phyloP scores from a whole-genome alignment of 2,329 filamentous ascomycete species.

The Penicillium sp. region DNA sequence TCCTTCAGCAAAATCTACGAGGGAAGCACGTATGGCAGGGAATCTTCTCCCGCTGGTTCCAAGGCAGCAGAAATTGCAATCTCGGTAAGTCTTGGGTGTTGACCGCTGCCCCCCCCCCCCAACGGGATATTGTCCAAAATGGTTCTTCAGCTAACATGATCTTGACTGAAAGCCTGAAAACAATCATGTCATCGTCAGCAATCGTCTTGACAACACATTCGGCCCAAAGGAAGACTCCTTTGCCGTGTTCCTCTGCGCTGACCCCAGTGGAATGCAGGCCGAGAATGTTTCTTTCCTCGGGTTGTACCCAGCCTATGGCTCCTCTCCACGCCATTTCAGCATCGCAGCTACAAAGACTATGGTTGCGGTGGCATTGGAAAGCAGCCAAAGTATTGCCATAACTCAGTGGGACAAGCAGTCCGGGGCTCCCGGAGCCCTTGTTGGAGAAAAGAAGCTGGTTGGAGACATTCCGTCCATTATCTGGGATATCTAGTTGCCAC shows the following conservation, averaged over 20 bases:
- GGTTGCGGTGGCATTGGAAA: slow-evolving; percentile 66
- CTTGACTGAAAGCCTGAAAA: slow-evolving; percentile 23
- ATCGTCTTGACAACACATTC: slow-evolving; percentile 21
- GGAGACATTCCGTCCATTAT: slow-evolving; percentile 16
- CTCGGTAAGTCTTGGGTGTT: slow-evolving; percentile 21
- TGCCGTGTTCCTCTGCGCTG: slow-evolving; percentile 16
- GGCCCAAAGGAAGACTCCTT: slow-evolving; percentile 18
- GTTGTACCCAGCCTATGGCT: slow-evolving; percentile 64
- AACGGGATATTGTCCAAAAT: background rate
- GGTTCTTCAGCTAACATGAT: too few species aligned
- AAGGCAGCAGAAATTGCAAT: slow-evolving; percentile 20
- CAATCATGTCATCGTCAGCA: slow-evolving; percentile 17
- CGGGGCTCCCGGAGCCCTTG: slow-evolving; percentile 56
- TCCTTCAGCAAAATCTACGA: slow-evolving; percentile 17
- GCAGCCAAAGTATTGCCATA: slow-evolving; percentile 61
- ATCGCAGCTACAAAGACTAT: slow-evolving; percentile 64
- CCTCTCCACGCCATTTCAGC: slow-evolving; percentile 66
- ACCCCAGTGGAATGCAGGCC: background rate
- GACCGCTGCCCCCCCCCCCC: too few species aligned
- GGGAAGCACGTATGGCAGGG: slow-evolving; percentile 14
- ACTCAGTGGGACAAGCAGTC: slow-evolving; percentile 60
- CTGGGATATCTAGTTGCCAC: slow-evolving; percentile 19
- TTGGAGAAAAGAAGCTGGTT: slow-evolving; percentile 7
- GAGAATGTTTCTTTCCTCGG: slow-evolving; percentile 50
- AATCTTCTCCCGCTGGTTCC: slow-evolving; percentile 10